These are phyloP conservation scores for Candida gorgasii DNA, from an alignment of 805 yeast genomes.

Conservation along the genomic window DNA sequence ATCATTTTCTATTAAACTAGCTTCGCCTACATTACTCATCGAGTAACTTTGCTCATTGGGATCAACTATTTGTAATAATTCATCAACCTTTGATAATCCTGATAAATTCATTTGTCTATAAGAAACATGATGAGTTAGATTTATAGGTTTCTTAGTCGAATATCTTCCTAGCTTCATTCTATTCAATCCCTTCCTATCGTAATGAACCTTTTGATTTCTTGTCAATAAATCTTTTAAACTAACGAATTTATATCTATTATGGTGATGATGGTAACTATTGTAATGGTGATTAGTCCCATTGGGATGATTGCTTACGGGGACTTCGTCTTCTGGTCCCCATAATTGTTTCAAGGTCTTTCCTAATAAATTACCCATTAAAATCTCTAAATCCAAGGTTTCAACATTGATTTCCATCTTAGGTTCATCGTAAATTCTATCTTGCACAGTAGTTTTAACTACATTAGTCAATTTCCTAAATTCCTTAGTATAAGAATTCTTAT, in stretches of 20 bases:
- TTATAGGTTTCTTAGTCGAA: constrained; percentile 9
- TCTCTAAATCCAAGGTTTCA: constrained; percentile 42
- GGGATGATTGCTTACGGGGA: constrained; percentile 5
- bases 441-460: constrained; percentile 72
- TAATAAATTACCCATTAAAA: constrained; percentile 29
- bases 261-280: constrained; percentile 3
- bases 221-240: constrained; percentile 33
- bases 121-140: constrained; percentile 5
- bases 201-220: constrained; percentile 17
- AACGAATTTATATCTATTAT: constrained; percentile 20
- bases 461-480: constrained; percentile 55
- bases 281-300: constrained; percentile 1
- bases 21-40: not conserved
- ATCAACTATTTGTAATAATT: constrained; percentile 9
- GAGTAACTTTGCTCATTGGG: constrained; percentile 2
- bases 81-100: constrained; percentile 12
- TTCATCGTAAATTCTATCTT: constrained; percentile 47
- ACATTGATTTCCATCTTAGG: constrained; percentile 28
- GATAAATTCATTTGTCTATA: constrained; percentile 7
- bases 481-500: constrained; percentile 28
- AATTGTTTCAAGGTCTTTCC: constrained; percentile 36
- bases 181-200: constrained; percentile 35
- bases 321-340: constrained; percentile 27
- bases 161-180: constrained; percentile 32
- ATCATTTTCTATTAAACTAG: not conserved